Evolutionary conservation across 1,284 basidiomycete species (phyloP).

Genomic region (Cutaneotrichosporon cutaneum): DNA sequence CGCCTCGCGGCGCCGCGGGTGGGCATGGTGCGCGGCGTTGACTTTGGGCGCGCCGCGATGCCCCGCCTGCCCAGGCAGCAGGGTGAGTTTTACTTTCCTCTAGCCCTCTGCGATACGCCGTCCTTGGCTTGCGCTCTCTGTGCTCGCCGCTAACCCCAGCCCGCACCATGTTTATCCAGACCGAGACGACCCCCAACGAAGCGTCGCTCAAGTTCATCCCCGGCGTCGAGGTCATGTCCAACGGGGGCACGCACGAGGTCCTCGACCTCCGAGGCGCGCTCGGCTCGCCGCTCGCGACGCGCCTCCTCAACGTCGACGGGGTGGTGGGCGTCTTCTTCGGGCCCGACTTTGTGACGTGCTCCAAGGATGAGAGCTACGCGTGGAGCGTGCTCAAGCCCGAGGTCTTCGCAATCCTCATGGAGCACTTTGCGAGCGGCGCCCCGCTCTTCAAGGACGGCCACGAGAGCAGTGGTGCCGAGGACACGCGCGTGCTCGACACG

Average conservation of each 20-base stretch:
- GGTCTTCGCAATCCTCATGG: slow-evolving; percentile 96
- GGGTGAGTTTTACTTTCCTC: slow-evolving; percentile 15
- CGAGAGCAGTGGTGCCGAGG: slow-evolving; percentile 80
- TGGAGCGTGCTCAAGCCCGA: slow-evolving; percentile 98
- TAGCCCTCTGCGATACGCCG: no score
- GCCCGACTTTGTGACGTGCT: slow-evolving; percentile 96
- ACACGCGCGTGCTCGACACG: slow-evolving; percentile 91
- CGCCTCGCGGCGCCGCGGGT: not conserved
- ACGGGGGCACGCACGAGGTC: slow-evolving; percentile 84
- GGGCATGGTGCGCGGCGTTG: slow-evolving; percentile 10
- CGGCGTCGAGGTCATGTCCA: slow-evolving; percentile 80
- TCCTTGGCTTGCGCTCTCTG: no score
- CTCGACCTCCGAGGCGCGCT: slow-evolving; percentile 81
- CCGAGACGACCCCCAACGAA: slow-evolving; percentile 94
- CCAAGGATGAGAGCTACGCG: slow-evolving; percentile 78
- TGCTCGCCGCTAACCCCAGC: slow-evolving; percentile 58
- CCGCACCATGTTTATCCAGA: slow-evolving; percentile 94
- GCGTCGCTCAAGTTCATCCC: slow-evolving; percentile 98
- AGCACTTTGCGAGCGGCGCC: slow-evolving; percentile 87
- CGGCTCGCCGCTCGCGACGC: slow-evolving; percentile 83
- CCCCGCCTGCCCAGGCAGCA: slow-evolving; percentile 25
- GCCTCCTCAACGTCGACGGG: slow-evolving; percentile 89
- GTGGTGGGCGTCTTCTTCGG: slow-evolving; percentile 89
- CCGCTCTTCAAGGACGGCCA: slow-evolving; percentile 71
- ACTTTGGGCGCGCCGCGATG: slow-evolving; percentile 11